A percentile compares a stretch with the other conserved stretches of the same genome.
Evolutionary conservation across 352 stramenopile genomes (phyloP).

Genomic region (Phytopythium delawarense): DNA sequence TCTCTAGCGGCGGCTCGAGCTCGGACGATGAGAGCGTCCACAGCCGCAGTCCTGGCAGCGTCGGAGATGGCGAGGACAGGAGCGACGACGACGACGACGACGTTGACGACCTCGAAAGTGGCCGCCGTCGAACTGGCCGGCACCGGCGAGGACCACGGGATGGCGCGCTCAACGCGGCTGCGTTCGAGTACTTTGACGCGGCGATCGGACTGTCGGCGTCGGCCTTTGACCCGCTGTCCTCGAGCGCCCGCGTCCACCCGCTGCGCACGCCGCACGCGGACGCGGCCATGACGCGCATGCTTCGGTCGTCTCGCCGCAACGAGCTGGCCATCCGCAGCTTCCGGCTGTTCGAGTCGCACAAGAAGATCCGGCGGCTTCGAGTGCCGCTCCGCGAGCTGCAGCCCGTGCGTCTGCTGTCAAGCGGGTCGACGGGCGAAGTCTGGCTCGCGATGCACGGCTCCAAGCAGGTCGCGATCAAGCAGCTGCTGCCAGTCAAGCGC

Average conservation of each 20-base stretch:
- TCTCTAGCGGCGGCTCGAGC: not conserved
- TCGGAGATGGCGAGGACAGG: not conserved
- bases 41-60: not conserved
- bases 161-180: constrained; percentile 37
- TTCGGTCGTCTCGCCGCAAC: constrained; percentile 26
- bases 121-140: not conserved
- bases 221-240: constrained; percentile 38
- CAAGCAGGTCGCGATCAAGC: constrained; percentile 58
- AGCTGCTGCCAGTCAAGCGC: constrained; percentile 50
- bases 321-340: constrained; percentile 58
- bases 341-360: constrained; percentile 59
- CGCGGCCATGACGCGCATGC: constrained; percentile 10
- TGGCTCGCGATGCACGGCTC: constrained; percentile 61
- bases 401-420: constrained; percentile 42
- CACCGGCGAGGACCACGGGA: constrained; percentile 11
- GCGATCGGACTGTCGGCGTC: constrained; percentile 55
- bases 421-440: constrained; percentile 56
- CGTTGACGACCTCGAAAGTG: constrained; percentile 1
- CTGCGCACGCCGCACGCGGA: constrained; percentile 18
- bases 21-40: not conserved
- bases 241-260: constrained; percentile 22
- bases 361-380: constrained; percentile 47
- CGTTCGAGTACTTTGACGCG: constrained; percentile 54
- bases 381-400: constrained; percentile 52
- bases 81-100: constrained; percentile 2